Conservation (phyloP, 257 asterid genomes). For the Solanum bukasovii region DNA sequence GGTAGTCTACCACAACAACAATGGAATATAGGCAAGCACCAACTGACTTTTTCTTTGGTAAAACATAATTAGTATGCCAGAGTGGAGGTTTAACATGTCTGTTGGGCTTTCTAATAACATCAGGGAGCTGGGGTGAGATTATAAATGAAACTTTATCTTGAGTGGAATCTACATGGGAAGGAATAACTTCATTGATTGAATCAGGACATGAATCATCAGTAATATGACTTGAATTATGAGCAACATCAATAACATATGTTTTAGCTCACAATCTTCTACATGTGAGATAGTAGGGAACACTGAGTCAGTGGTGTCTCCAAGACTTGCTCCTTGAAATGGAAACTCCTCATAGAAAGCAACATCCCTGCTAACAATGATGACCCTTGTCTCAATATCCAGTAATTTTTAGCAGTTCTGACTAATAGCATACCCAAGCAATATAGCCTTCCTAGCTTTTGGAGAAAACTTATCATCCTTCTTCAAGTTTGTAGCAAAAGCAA, state of each 20-base stretch:
- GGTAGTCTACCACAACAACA: not conserved
- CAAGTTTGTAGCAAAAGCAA: not conserved
- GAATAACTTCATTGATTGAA: too few species aligned
- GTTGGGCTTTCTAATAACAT: not conserved
- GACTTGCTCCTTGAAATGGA: not conserved
- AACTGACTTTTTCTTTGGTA: too few species aligned
- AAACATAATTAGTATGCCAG: not conserved
- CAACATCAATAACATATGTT: too few species aligned
- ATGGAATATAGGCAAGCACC: not conserved
- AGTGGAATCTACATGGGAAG: too few species aligned
- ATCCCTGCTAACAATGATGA: not conserved
- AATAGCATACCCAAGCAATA: not conserved
- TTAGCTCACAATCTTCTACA: too few species aligned
- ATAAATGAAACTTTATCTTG: too few species aligned
- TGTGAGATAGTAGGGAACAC: too few species aligned
- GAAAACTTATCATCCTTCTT: not conserved
- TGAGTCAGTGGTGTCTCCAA: too few species aligned
- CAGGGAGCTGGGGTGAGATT: too few species aligned
- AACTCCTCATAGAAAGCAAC: not conserved
- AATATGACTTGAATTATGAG: too few species aligned
- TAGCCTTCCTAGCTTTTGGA: not conserved
- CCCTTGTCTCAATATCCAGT: not conserved
- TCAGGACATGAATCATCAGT: too few species aligned
- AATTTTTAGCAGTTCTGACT: too few species aligned
- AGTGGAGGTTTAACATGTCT: not conserved